Evolutionary conservation across 1,284 basidiomycete genomes (phyloP).

Genomic region (Clitocybe nebularis): DNA sequence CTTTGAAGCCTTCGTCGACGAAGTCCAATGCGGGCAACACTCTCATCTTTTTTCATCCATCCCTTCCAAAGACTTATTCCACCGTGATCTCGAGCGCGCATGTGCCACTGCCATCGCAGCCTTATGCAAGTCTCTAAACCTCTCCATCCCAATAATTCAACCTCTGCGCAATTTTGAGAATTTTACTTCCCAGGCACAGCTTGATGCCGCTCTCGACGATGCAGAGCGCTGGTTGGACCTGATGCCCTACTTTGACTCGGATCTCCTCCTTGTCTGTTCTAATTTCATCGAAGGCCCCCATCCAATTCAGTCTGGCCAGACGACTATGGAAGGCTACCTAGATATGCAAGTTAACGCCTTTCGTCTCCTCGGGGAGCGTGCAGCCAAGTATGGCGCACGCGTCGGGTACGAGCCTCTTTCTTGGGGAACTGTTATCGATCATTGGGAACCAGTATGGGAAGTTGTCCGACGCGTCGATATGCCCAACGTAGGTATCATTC

Average conservation of each 20-base stretch:
- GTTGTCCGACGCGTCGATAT: conserved; percentile 20
- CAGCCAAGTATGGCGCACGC: conserved; percentile 1
- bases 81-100: conserved; percentile 16
- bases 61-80: background rate
- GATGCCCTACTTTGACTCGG: conserved; percentile 19
- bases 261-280: conserved; percentile 23
- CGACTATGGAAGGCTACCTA: conserved; percentile 16
- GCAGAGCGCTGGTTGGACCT: conserved; percentile 22
- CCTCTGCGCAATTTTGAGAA: conserved; percentile 24
- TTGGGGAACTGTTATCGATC: conserved; percentile 23
- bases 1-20: conserved; percentile 22
- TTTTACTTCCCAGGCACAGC: conserved; percentile 16
- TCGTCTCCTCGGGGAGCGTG: conserved; percentile 3
- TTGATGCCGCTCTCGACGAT: conserved; percentile 15
- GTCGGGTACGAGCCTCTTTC: conserved; percentile 18
- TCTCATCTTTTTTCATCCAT: conserved; percentile 15
- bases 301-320: conserved; percentile 5
- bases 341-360: conserved; percentile 23
- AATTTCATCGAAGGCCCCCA: conserved; percentile 18
- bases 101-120: conserved; percentile 19
- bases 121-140: conserved; percentile 15
- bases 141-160: conserved; percentile 22
- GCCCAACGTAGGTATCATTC: conserved; percentile 23
- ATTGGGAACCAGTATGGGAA: conserved; percentile 25
- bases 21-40: conserved; percentile 19